Conservation (phyloP, 1,139 yeast genomes). For the Hyphopichia buzzinii region DNA sequence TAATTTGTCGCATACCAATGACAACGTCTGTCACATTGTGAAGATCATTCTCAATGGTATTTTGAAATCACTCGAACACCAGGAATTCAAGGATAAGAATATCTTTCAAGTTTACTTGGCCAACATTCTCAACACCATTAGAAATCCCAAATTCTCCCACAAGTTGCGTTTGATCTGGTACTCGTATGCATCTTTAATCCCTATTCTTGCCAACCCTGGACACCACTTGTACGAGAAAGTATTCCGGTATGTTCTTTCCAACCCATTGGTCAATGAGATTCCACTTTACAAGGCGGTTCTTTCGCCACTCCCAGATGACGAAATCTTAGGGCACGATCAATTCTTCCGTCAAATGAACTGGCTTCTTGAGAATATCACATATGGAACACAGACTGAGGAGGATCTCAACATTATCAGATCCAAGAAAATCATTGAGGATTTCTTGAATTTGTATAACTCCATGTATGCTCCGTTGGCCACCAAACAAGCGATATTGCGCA, state of each 20-base stretch:
- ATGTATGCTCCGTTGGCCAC: constrained; percentile 45
- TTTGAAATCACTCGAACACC: constrained; percentile 31
- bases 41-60: constrained; percentile 42
- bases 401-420: constrained; percentile 55
- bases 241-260: constrained; percentile 57
- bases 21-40: constrained; percentile 20
- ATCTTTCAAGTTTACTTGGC: constrained; percentile 59
- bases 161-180: constrained; percentile 38
- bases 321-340: constrained; percentile 41
- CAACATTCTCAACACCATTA: constrained; percentile 54
- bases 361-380: constrained; percentile 53
- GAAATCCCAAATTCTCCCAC: constrained; percentile 17
- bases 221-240: constrained; percentile 70
- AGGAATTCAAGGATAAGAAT: constrained; percentile 56
- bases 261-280: constrained; percentile 59
- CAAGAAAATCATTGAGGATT: constrained; percentile 65
- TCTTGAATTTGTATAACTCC: constrained; percentile 52
- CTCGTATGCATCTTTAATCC: constrained; percentile 52
- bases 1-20: constrained; percentile 32
- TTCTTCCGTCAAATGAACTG: constrained; percentile 63
- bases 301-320: constrained; percentile 27
- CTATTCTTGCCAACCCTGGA: constrained; percentile 64
- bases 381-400: constrained; percentile 41
- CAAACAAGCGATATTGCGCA: constrained; percentile 34
- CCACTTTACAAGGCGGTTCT: constrained; percentile 60